Percentiles rank a stretch among this genome's conserved stretches.
These are phyloP conservation scores for Alternaria triticina DNA, from an alignment of 2,329 filamentous ascomycete species.

Conservation along the genomic window DNA sequence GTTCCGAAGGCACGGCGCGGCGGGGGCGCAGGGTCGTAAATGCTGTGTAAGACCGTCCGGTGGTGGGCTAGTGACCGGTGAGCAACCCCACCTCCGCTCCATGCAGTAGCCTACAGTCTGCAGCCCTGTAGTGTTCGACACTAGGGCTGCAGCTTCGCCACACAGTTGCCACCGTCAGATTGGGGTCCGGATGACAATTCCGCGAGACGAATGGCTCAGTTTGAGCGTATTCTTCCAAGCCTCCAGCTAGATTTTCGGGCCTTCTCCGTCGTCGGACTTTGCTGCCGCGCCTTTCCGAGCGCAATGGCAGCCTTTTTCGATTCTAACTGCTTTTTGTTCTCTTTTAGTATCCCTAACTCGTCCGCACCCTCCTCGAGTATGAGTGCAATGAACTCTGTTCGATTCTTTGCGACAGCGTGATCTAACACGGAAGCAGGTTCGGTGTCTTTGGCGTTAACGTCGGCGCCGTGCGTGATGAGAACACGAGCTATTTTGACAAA, in stretches of 20 bases:
- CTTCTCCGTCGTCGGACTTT: background rate
- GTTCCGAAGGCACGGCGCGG: background rate
- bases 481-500: slow-evolving; percentile 14
- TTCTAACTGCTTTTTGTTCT: slow-evolving; percentile 10
- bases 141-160: background rate
- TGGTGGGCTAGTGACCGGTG: background rate
- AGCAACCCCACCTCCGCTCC: background rate
- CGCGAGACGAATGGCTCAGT: background rate
- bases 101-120: background rate
- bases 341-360: slow-evolving; percentile 11
- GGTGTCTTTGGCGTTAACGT: slow-evolving; percentile 25
- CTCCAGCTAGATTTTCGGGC: background rate
- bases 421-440: slow-evolving; percentile 22
- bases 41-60: background rate
- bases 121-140: background rate
- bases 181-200: background rate
- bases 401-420: slow-evolving; percentile 17
- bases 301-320: slow-evolving; percentile 16
- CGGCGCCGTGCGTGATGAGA: slow-evolving; percentile 14
- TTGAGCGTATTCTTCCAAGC: background rate
- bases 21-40: background rate
- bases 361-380: slow-evolving; percentile 16
- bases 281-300: background rate
- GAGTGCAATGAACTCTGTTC: slow-evolving; percentile 15
- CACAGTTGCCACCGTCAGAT: background rate